A percentile compares a stretch with the other conserved stretches of the same genome.
These are phyloP conservation scores for Metschnikowia sp. DNA, from an alignment of 805 yeast genomes.

Conservation along the genomic window DNA sequence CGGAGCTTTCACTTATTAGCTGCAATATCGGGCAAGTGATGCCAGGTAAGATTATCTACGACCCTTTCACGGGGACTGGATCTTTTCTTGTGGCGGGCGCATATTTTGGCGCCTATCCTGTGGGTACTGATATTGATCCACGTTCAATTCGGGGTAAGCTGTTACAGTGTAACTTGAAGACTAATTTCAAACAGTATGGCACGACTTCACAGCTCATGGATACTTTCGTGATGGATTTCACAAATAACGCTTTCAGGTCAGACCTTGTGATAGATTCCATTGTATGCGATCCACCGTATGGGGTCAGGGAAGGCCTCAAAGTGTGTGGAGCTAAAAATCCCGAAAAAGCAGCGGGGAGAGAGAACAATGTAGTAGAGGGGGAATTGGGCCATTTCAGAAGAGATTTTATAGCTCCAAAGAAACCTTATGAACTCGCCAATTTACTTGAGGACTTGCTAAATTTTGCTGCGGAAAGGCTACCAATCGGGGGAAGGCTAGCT, in stretches of 20 bases:
- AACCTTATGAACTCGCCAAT: constrained; percentile 77
- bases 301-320: constrained; percentile 91
- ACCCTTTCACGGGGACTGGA: constrained; percentile 97
- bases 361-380: constrained; percentile 71
- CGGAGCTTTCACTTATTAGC: constrained; percentile 82
- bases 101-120: constrained; percentile 70
- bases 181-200: constrained; percentile 75
- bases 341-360: constrained; percentile 69
- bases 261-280: constrained; percentile 70
- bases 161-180: constrained; percentile 45
- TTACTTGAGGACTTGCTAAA: constrained; percentile 73
- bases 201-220: constrained; percentile 61
- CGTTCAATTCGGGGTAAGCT: constrained; percentile 71
- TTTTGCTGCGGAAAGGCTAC: constrained; percentile 70
- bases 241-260: constrained; percentile 75
- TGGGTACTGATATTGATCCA: constrained; percentile 91
- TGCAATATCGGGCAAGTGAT: constrained; percentile 81
- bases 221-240: constrained; percentile 88
- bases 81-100: constrained; percentile 89
- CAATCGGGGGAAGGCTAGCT: constrained; percentile 74
- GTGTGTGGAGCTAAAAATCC: constrained; percentile 80
- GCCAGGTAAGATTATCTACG: constrained; percentile 68
- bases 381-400: constrained; percentile 69
- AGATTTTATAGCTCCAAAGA: constrained; percentile 90
- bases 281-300: constrained; percentile 96